These are phyloP conservation scores for Nannizzia gypsea DNA, from an alignment of 2,329 filamentous ascomycete genomes.

Conservation along the genomic window DNA sequence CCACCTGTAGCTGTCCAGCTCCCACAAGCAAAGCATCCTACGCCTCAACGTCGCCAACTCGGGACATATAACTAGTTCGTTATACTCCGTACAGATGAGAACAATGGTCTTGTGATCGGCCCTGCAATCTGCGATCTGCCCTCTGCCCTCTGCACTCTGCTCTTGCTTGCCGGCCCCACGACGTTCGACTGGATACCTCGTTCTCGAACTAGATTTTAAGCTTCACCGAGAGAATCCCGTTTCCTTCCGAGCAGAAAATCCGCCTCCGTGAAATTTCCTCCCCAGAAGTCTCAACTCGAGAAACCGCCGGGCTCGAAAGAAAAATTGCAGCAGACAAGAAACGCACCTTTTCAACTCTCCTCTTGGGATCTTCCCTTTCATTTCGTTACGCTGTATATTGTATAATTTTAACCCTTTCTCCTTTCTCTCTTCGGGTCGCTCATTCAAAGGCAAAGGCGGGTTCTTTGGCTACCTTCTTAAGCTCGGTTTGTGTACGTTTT, in stretches of 20 bases:
- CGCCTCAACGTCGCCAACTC: neutral
- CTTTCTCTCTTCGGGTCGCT: slow-evolving; percentile 3
- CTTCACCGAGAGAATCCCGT: slow-evolving; percentile 15
- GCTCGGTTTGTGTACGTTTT: slow-evolving; percentile 4
- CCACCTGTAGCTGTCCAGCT: too few species aligned
- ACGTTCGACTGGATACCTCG: neutral
- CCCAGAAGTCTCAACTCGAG: slow-evolving; percentile 1
- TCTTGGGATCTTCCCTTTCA: slow-evolving; percentile 11
- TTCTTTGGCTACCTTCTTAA: slow-evolving; percentile 7
- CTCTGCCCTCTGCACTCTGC: too few species aligned
- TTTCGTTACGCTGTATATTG: slow-evolving; percentile 10
- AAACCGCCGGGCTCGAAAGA: neutral
- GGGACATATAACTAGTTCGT: too few species aligned
- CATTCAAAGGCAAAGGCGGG: slow-evolving; percentile 5
- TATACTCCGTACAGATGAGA: neutral
- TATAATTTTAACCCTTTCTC: slow-evolving; percentile 7
- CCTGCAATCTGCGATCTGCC: too few species aligned
- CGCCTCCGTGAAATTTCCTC: slow-evolving; percentile 30
- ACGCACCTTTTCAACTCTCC: slow-evolving; percentile 8
- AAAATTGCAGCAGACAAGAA: neutral
- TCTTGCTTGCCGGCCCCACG: neutral
- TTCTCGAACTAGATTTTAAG: neutral
- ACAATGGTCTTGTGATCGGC: slow-evolving; percentile 2
- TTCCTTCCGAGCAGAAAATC: slow-evolving; percentile 28
- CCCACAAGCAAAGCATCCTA: neutral